Evolutionary conservation across 768 basidiomycete species (phyloP), one percentile per base, ranked within the genome.

Genomic region (Boletus huronensis): DNA sequence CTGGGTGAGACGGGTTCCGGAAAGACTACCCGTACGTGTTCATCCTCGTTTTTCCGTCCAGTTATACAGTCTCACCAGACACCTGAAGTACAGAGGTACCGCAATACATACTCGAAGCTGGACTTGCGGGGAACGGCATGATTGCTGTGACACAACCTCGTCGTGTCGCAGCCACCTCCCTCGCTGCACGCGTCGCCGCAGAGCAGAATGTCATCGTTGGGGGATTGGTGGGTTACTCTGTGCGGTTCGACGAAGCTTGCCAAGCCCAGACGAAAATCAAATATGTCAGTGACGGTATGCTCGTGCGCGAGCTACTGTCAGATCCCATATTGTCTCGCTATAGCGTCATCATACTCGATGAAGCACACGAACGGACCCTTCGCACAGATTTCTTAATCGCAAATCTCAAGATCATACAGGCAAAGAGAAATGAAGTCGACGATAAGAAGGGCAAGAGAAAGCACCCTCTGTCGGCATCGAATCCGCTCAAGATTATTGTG

Each of bases 1-100:
- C 80, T 99, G 2, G 97, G 95, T 36, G 97, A 99, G 73, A 98
- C 97, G 0, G 97, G 97, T 13, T 97, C 94, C 19, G 97, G 97
- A 58, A 99, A 99, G 75, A 96, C 96, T 0, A 99, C 97, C 46
- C 96, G 96, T 96, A 71, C 64, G 93, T 85, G 48, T 43, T n/a
- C 31, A 36, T 51, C 6, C 23, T 48, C 36, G 14, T 16, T 11
- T 4, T 47, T 25, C 32, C 50, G 45, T 50, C 32, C 53, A 14
- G 35, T 46, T 31, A 36, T 48, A 32, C 45, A 48, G 48, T 58
- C 63, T 70, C 56, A 68, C 59, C 43, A 50, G 50, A 38, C 31
- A 55, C 55, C 55, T 69, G 65, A 72, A 70, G 70, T 45, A 35
- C 74, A 99, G 96, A 99, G 79, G 84, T 98, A 45, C 97, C 97